Evolutionary conservation across 352 stramenopile genomes (phyloP).

Genomic region (Thraustotheca clavata): DNA sequence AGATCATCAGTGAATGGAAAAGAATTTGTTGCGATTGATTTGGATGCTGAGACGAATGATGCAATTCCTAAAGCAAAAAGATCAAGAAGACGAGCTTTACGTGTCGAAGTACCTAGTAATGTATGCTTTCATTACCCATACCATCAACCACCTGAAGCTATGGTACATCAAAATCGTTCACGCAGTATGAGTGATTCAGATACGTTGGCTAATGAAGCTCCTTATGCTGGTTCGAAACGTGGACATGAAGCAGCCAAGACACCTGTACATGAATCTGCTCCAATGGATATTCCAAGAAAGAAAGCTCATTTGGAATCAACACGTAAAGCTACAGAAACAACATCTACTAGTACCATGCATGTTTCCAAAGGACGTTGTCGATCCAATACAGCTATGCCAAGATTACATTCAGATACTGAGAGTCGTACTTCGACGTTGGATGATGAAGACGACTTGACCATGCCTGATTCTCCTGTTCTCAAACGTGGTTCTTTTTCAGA

Average conservation of each 20-base stretch:
- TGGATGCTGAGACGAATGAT: conserved; percentile 7
- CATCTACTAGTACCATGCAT: not conserved
- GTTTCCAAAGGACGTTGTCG: not conserved
- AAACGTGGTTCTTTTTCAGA: not conserved
- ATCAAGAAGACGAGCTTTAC: not conserved
- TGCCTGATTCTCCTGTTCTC: not conserved
- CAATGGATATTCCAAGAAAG: conserved; percentile 3
- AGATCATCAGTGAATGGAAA: not conserved
- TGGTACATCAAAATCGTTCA: conserved; percentile 27
- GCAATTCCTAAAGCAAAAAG: not conserved
- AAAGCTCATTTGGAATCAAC: not conserved
- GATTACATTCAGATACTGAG: not conserved
- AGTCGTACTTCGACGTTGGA: not conserved
- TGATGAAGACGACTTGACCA: not conserved
- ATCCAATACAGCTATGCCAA: not conserved
- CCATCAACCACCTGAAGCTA: not conserved
- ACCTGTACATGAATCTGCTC: not conserved
- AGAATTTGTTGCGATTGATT: conserved; percentile 15
- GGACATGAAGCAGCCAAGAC: not conserved
- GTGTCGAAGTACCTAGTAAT: not conserved
- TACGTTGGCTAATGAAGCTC: conserved; percentile 38
- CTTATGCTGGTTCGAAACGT: not conserved
- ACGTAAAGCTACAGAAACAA: not conserved
- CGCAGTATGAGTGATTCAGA: conserved; percentile 79
- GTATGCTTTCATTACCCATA: conserved; percentile 8